phyloP scores from a whole-genome alignment of 2,329 filamentous ascomycete species.

The Graphium sp. region DNA sequence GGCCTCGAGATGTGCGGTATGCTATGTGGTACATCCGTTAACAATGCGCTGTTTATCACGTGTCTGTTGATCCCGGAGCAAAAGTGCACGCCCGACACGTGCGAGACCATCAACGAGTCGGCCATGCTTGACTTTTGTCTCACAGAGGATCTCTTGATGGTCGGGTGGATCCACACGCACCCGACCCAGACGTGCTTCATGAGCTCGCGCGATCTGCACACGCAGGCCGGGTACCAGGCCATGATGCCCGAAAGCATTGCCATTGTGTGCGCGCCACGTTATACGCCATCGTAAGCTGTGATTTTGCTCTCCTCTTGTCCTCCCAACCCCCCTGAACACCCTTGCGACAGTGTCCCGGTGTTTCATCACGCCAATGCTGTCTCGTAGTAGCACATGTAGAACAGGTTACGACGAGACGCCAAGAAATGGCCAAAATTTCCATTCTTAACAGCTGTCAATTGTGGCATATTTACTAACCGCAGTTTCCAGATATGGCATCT shows the following conservation, averaged over 20 bases:
- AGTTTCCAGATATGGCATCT: constrained; percentile 65
- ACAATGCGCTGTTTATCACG: constrained; percentile 85
- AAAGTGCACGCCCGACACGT: constrained; percentile 78
- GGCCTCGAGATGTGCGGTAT: constrained; percentile 95
- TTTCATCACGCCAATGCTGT: too few relatives aligned
- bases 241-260: constrained; percentile 95
- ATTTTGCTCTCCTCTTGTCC: background rate
- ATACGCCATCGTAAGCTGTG: constrained; percentile 48
- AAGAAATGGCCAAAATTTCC: too few relatives aligned
- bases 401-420: too few relatives aligned
- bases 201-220: constrained; percentile 87
- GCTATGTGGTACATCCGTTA: constrained; percentile 75
- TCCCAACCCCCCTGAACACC: background rate
- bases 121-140: constrained; percentile 83
- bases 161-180: constrained; percentile 98
- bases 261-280: constrained; percentile 84
- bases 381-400: too few relatives aligned
- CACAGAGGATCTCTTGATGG: constrained; percentile 62
- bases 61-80: constrained; percentile 84
- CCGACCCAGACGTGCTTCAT: constrained; percentile 96
- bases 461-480: constrained; percentile 3
- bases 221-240: constrained; percentile 83
- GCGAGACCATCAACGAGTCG: constrained; percentile 79
- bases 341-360: too few relatives aligned
- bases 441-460: background rate